Base-by-base conservation (phyloP, 116 monocot genomes). In the Posidonia oceanica region DNA sequence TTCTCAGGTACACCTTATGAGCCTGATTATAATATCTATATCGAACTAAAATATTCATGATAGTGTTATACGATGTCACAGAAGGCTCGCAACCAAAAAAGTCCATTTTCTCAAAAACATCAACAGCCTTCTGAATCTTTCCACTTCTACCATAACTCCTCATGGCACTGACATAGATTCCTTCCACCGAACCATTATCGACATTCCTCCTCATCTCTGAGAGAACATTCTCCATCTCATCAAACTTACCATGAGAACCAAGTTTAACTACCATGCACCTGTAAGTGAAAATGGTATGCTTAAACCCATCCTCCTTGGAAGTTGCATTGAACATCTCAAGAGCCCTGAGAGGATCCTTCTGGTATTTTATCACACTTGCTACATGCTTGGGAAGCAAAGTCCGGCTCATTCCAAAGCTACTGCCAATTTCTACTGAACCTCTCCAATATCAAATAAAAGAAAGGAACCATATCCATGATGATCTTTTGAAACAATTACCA, bases 1-100 rank as follows among this genome's bases (percentile, higher is more conserved):
- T 98, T 57, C 98, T 81, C 20, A 98, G 66, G 64, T 98, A 98
- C 15, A 98, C 90, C 78, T 98, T 98, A 73, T 90, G 93, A 8
- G 93, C 87, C 69, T 93, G 93, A 81, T 88, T 82, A 37, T 72
- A 81, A 69, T 86, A 84, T 22, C 78, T 68, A 67, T 75, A 73
- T 53, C 90, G 84, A 63, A 98, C 83, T 54, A 98, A 84, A 41
- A 87, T 74, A 73, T 86, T 85, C 98, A 93, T 98, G 64, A 98
- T 84, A 7, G 87, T 69, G 72, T 98, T 93, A 69, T 93, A 93
- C 14, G 98, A 90, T 23, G 75, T 21, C 12, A 82, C 82, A 16
- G 83, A 74, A 3, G 93, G 90, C 11, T 82, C 81, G 44, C 93
- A 90, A 2, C 80, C 81, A 54, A 75, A 90, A 72, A 98, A 83